Conservation (phyloP, 2,329 filamentous ascomycete genomes). For the Xylariomycetidae sp. region DNA sequence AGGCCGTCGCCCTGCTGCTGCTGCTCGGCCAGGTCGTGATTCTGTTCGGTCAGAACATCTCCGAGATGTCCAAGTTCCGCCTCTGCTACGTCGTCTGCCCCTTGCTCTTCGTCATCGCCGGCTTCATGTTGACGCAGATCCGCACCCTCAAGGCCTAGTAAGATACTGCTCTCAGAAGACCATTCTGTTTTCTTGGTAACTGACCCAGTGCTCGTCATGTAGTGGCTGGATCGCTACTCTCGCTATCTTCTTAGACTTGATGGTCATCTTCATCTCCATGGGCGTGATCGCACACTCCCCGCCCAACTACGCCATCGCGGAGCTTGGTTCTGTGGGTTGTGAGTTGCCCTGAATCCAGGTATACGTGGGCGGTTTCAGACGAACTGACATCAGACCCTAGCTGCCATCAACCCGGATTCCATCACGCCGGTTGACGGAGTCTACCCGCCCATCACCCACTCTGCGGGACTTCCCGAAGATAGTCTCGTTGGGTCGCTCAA, state of each 20-base stretch:
- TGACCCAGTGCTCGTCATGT: too few relatives aligned
- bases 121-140: conserved; percentile 49
- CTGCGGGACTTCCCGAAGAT: conserved; percentile 6
- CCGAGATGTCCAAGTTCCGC: conserved; percentile 41
- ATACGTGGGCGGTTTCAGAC: neutral
- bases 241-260: conserved; percentile 3
- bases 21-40: conserved; percentile 8
- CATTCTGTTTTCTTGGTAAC: conserved; percentile 50
- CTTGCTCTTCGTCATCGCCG: conserved; percentile 42
- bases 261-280: conserved; percentile 12
- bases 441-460: conserved; percentile 7
- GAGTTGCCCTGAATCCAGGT: conserved; percentile 1
- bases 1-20: conserved; percentile 28
- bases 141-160: too few relatives aligned
- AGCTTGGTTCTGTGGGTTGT: conserved; percentile 10
- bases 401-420: conserved; percentile 7
- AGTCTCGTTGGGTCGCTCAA: conserved; percentile 10
- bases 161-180: too few relatives aligned
- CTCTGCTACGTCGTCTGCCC: conserved; percentile 49
- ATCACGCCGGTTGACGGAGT: conserved; percentile 7
- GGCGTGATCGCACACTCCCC: conserved; percentile 10
- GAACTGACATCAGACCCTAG: conserved; percentile 3
- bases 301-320: conserved; percentile 8
- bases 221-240: neutral
- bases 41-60: conserved; percentile 32